Conservation (phyloP, 306 rosid species). For the Neltuma alba region DNA sequence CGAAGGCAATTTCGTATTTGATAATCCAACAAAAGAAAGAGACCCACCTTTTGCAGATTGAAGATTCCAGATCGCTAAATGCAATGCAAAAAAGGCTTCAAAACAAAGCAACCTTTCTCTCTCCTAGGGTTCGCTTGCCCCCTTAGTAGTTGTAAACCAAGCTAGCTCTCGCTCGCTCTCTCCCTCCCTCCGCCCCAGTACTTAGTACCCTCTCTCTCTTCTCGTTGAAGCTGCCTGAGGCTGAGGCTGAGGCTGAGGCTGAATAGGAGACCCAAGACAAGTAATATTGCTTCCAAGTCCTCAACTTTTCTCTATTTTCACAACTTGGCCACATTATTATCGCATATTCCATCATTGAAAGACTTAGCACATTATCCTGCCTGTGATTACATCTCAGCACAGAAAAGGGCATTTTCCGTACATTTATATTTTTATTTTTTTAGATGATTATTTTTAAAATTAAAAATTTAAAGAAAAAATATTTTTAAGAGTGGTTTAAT, state of each 20-base stretch:
- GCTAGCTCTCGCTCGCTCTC: too few relatives aligned
- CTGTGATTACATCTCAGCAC: background rate
- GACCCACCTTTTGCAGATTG: conserved; percentile 51
- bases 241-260: conserved; percentile 29
- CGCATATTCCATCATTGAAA: background rate
- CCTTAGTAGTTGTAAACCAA: conserved; percentile 22
- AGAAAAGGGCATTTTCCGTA: too few relatives aligned
- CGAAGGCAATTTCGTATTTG: background rate
- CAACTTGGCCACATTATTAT: conserved; percentile 33
- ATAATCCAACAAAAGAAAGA: background rate
- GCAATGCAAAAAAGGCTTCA: conserved; percentile 53
- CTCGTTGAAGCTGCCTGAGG: conserved; percentile 49
- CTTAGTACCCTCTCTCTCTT: conserved; percentile 31
- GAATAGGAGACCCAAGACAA: conserved; percentile 33
- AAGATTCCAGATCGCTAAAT: conserved; percentile 72
- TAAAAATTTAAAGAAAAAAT: too few relatives aligned
- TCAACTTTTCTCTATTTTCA: conserved; percentile 4
- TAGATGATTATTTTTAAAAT: too few relatives aligned
- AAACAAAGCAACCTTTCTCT: conserved; percentile 39
- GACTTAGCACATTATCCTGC: background rate
- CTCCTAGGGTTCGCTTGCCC: conserved; percentile 61
- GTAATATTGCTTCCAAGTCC: conserved; percentile 26
- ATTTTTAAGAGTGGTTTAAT: background rate
- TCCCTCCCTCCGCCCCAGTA: conserved; percentile 27
- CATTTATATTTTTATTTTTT: too few relatives aligned